phyloP scores from a whole-genome alignment of 768 basidiomycete species.

The Mycena venus region DNA sequence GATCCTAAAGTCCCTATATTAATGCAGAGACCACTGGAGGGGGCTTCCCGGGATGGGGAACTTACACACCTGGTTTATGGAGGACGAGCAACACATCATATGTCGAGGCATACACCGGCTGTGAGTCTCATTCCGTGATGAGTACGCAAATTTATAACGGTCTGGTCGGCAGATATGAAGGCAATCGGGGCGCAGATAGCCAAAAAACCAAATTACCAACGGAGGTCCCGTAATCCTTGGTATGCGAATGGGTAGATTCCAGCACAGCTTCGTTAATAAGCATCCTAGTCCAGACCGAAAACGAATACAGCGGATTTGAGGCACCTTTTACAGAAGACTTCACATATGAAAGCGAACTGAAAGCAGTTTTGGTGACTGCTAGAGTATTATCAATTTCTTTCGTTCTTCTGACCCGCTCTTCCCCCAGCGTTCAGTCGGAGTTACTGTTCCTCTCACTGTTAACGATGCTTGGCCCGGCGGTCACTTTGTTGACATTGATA shows the following conservation, averaged over 20 bases:
- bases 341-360: slow-evolving; percentile 51
- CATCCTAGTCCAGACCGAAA: slow-evolving; percentile 55
- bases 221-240: slow-evolving; percentile 67
- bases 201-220: slow-evolving; percentile 67
- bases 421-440: slow-evolving; percentile 55
- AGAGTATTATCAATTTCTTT: neutral
- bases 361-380: slow-evolving; percentile 48
- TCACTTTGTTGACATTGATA: slow-evolving; percentile 59
- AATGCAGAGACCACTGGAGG: slow-evolving; percentile 62
- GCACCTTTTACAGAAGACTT: slow-evolving; percentile 56
- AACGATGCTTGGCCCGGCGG: slow-evolving; percentile 63
- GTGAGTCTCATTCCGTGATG: neutral
- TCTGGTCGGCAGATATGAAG: slow-evolving; percentile 54
- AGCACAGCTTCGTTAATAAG: neutral
- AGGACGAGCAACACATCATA: slow-evolving; percentile 57
- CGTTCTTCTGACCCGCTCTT: neutral
- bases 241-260: neutral
- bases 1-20: slow-evolving; percentile 53
- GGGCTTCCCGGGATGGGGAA: slow-evolving; percentile 71
- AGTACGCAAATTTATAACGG: neutral
- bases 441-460: slow-evolving; percentile 61
- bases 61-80: slow-evolving; percentile 62
- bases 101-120: slow-evolving; percentile 62
- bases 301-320: slow-evolving; percentile 64
- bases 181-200: slow-evolving; percentile 61